Evolutionary conservation across 768 basidiomycete species (phyloP).

Genomic region (Collybia nuda): DNA sequence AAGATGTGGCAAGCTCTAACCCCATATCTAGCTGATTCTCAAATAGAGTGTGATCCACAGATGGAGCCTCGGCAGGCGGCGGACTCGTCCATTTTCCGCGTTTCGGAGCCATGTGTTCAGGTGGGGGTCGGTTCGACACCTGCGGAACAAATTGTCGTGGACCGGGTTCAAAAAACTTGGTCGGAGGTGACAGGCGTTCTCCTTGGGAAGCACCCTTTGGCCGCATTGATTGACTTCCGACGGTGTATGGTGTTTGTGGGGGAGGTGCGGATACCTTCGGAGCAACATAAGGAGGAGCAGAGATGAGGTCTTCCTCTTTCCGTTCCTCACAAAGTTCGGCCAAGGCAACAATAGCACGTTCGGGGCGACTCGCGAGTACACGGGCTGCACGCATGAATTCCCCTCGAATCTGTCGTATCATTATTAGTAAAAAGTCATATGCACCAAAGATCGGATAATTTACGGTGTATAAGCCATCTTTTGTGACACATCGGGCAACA

Average conservation of each 20-base stretch:
- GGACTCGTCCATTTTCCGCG: conserved; percentile 85
- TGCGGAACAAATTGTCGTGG: conserved; percentile 27
- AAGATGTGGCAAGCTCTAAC: conserved; percentile 66
- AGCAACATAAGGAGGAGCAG: conserved; percentile 44
- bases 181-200: conserved; percentile 56
- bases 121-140: conserved; percentile 44
- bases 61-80: conserved; percentile 74
- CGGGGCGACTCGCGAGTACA: conserved; percentile 77
- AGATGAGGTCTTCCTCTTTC: conserved; percentile 60
- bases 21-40: conserved; percentile 66
- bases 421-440: conserved; percentile 7
- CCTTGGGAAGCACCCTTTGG: conserved; percentile 38
- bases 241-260: conserved; percentile 70
- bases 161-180: conserved; percentile 45
- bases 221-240: conserved; percentile 61
- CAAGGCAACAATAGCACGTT: conserved; percentile 77
- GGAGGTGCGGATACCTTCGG: conserved; percentile 50
- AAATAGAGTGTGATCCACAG: conserved; percentile 63
- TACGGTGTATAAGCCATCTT: conserved; percentile 94
- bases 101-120: conserved; percentile 81
- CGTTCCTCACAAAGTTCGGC: conserved; percentile 93
- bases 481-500: conserved; percentile 94
- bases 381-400: conserved; percentile 97
- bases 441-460: conserved; percentile 18
- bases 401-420: conserved; percentile 76